Percentiles rank a stretch among this genome's conserved stretches.
phyloP scores from a whole-genome alignment of 2,329 filamentous ascomycete species.

The Fusarium odoratissimum region DNA sequence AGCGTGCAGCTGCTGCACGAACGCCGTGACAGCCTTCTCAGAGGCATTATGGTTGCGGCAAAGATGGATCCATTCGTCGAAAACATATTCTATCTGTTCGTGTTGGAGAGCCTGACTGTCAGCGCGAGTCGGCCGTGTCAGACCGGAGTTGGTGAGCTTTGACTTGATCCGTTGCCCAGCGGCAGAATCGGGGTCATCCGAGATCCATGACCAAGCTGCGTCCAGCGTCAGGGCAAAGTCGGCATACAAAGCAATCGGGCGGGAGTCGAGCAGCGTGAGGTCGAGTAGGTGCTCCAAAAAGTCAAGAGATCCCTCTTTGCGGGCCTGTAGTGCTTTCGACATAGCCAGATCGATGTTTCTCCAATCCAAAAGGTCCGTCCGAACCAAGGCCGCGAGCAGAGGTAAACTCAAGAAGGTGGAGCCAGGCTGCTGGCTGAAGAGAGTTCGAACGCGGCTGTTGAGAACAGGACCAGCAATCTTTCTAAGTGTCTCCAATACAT shows the following conservation, averaged over 20 bases:
- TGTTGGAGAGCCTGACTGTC: conserved; percentile 68
- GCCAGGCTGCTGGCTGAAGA: conserved; percentile 68
- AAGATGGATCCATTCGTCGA: conserved; percentile 93
- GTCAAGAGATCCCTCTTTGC: conserved; percentile 78
- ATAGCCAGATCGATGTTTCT: conserved; percentile 76
- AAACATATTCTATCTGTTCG: conserved; percentile 93
- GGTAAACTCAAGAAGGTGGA: conserved; percentile 67
- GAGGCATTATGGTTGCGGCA: conserved; percentile 81
- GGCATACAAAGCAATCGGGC: conserved; percentile 81
- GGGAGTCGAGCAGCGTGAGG: conserved; percentile 80
- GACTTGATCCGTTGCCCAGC: conserved; percentile 78
- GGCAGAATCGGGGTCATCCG: conserved; percentile 73
- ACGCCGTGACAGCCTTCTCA: conserved; percentile 77
- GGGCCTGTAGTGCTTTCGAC: conserved; percentile 76
- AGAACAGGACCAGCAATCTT: conserved; percentile 68
- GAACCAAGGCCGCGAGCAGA: conserved; percentile 67
- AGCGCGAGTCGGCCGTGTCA: conserved; percentile 54
- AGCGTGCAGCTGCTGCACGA: conserved; percentile 85
- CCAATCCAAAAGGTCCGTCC: conserved; percentile 72
- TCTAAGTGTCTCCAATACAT: conserved; percentile 69
- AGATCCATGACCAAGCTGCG: conserved; percentile 83
- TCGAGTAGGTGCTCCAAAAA: conserved; percentile 86
- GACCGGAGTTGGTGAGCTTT: conserved; percentile 61
- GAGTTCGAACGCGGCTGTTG: conserved; percentile 65
- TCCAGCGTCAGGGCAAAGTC: conserved; percentile 89